phyloP scores from a whole-genome alignment of 768 basidiomycete genomes.

The Calvatia gigantea region DNA sequence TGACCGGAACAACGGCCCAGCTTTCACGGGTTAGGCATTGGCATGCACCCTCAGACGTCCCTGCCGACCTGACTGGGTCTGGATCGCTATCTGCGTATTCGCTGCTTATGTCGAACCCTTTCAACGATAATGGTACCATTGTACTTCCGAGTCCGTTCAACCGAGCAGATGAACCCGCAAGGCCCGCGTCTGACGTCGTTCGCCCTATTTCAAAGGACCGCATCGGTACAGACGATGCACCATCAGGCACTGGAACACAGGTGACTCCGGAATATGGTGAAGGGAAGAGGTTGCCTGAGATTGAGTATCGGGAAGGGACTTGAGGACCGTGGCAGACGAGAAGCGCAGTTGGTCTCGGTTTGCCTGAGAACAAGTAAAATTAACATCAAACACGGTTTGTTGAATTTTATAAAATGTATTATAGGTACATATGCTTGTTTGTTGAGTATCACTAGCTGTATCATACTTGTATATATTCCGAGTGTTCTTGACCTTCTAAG shows the following conservation, averaged over 20 bases:
- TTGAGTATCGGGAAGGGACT: not conserved
- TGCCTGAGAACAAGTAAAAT: no score
- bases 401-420: constrained; percentile 1
- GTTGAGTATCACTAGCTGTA: constrained; percentile 1
- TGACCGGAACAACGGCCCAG: not conserved
- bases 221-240: not conserved
- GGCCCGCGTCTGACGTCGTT: not conserved
- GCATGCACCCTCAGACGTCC: constrained; percentile 28
- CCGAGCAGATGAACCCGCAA: constrained; percentile 3
- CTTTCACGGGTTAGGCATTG: constrained; percentile 14
- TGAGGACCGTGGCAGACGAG: not conserved
- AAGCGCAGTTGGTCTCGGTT: no score
- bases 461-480: constrained; percentile 1
- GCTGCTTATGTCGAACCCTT: constrained; percentile 16
- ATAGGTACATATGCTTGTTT: not conserved
- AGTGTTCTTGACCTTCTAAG: not conserved
- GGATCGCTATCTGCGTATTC: constrained; percentile 26
- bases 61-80: constrained; percentile 22
- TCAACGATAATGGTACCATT: constrained; percentile 6
- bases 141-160: constrained; percentile 3
- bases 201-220: not conserved
- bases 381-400: not conserved
- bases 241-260: not conserved
- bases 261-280: not conserved
- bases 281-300: not conserved